phyloP scores from a whole-genome alignment of 2,329 filamentous ascomycete species.

The Neonectria hederae region DNA sequence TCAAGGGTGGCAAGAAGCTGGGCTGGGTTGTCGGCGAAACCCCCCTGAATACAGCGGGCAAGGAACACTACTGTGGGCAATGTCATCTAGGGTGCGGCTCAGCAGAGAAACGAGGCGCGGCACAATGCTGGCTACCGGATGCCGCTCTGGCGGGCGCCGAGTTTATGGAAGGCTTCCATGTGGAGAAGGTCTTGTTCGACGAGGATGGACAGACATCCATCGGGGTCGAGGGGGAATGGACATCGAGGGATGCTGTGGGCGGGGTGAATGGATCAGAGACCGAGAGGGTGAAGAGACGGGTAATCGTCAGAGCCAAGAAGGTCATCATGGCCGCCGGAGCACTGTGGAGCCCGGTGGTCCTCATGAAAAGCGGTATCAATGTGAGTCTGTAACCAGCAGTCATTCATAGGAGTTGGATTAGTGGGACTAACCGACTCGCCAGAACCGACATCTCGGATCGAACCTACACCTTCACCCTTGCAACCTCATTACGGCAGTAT shows the following conservation, averaged over 20 bases:
- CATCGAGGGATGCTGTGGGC: conserved; percentile 71
- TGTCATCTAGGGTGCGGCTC: conserved; percentile 70
- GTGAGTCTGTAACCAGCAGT: conserved; percentile 49
- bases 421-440: conserved; percentile 35
- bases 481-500: conserved; percentile 67
- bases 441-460: conserved; percentile 82
- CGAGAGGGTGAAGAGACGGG: conserved; percentile 62
- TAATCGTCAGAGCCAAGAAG: conserved; percentile 80
- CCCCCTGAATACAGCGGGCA: conserved; percentile 81
- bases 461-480: conserved; percentile 87
- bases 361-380: conserved; percentile 80
- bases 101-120: conserved; percentile 81
- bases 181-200: conserved; percentile 76
- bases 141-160: conserved; percentile 79
- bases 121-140: conserved; percentile 80
- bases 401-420: not conserved
- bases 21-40: conserved; percentile 76
- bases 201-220: conserved; percentile 65
- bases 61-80: conserved; percentile 77
- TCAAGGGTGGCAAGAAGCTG: conserved; percentile 78
- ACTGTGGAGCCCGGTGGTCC: conserved; percentile 78
- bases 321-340: conserved; percentile 83
- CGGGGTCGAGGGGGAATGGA: conserved; percentile 81
- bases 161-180: conserved; percentile 86
- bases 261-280: conserved; percentile 61